These are phyloP conservation scores for Ophiostoma australiae DNA, from an alignment of 2,329 filamentous ascomycete genomes.

Conservation along the genomic window DNA sequence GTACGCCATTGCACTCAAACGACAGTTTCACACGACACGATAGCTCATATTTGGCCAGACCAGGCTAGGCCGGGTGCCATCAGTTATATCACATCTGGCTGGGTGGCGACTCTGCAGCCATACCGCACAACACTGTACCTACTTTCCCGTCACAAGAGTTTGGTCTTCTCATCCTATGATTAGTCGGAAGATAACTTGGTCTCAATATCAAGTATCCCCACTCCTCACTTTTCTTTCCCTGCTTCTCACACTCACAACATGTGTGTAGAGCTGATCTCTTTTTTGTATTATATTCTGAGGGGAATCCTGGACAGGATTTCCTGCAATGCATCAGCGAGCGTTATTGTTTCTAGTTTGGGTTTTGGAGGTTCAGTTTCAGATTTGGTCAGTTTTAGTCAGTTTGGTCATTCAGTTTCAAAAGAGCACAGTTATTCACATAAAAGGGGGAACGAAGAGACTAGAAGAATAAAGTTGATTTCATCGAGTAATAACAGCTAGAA, in stretches of 20 bases:
- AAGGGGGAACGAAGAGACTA: constrained; percentile 10
- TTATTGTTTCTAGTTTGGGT: background rate
- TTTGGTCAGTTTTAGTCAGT: constrained; percentile 1
- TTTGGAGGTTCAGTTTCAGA: background rate
- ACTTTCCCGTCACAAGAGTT: constrained; percentile 9
- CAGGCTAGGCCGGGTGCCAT: background rate
- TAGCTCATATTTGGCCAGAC: background rate
- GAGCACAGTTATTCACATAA: constrained; percentile 8
- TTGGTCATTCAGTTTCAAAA: background rate
- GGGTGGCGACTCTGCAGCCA: background rate
- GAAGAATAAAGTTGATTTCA: constrained; percentile 5
- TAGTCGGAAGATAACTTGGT: background rate
- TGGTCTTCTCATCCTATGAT: background rate
- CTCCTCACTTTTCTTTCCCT: background rate
- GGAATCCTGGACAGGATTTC: background rate
- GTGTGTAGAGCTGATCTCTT: background rate
- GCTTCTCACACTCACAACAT: background rate
- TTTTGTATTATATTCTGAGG: background rate
- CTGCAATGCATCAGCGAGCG: constrained; percentile 7
- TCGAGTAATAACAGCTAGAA: background rate
- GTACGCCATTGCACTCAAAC: background rate
- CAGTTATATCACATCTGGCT: background rate
- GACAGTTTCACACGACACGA: background rate
- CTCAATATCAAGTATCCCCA: background rate
- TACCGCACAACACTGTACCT: background rate